These are phyloP conservation scores for Bretschneidera sinensis DNA, from an alignment of 345 rosid species.

Conservation along the genomic window DNA sequence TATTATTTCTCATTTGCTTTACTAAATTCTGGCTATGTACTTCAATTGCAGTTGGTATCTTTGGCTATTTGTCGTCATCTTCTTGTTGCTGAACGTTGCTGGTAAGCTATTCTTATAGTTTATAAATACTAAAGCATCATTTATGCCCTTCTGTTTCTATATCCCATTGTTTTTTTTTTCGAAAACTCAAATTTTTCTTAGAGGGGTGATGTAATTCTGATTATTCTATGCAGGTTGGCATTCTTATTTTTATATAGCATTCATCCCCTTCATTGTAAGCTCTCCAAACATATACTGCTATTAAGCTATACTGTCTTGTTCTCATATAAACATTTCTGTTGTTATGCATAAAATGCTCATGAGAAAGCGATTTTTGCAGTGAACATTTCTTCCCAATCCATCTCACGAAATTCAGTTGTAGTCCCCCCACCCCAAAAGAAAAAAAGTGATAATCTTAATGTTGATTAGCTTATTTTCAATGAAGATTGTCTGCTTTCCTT, in stretches of 20 bases:
- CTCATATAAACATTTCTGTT: no score
- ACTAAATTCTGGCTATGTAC: neutral
- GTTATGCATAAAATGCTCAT: no score
- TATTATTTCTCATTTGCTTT: neutral
- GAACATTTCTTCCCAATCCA: no score
- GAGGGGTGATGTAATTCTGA: neutral
- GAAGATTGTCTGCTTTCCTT: no score
- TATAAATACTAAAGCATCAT: no score
- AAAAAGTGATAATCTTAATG: no score
- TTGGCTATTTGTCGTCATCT: constrained; percentile 74
- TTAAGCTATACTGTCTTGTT: neutral
- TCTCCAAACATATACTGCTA: neutral
- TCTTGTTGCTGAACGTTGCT: constrained; percentile 64
- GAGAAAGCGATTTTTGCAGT: no score
- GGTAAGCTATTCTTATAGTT: constrained; percentile 29
- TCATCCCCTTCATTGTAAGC: constrained; percentile 71
- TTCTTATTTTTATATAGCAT: constrained; percentile 69
- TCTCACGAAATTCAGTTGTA: no score
- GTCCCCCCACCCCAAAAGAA: no score
- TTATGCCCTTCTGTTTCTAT: no score
- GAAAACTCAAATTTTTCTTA: neutral
- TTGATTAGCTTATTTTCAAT: no score
- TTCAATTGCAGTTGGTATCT: constrained; percentile 77
- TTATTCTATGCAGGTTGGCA: constrained; percentile 64
- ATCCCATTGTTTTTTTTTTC: neutral